Percentiles rank a stretch among this genome's conserved stretches.
Conservation (phyloP, 129 eudicot species). For the Helianthus tuberosus region DNA sequence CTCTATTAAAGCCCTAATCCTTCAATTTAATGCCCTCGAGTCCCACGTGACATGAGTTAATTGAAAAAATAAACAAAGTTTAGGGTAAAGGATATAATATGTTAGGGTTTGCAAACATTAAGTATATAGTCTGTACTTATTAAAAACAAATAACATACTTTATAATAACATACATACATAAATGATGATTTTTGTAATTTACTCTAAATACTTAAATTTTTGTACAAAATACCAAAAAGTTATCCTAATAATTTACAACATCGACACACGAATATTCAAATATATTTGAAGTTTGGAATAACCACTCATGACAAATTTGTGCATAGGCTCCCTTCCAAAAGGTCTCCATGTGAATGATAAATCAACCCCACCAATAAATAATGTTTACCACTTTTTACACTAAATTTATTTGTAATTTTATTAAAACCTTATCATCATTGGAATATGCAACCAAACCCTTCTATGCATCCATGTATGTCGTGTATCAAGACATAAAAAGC, state of each 20-base stretch:
- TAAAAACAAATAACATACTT: no score
- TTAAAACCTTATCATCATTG: neutral
- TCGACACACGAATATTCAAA: constrained; percentile 32
- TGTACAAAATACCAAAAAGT: neutral
- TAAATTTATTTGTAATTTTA: neutral
- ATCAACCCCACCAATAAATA: constrained; percentile 20
- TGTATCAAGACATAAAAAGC: neutral
- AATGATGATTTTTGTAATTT: no score
- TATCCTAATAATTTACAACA: constrained; percentile 31
- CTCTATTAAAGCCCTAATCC: no score
- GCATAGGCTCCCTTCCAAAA: constrained; percentile 41
- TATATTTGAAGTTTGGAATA: constrained; percentile 11
- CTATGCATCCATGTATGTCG: neutral
- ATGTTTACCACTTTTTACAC: neutral
- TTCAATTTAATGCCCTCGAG: no score
- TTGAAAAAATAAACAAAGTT: no score
- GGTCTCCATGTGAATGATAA: constrained; percentile 28
- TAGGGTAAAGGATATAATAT: no score
- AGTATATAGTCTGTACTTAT: no score
- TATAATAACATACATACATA: no score
- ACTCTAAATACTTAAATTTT: no score
- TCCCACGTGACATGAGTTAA: no score
- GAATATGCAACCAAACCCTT: neutral
- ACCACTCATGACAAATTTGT: constrained; percentile 35
- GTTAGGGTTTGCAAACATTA: no score